Conservation (phyloP, 768 basidiomycete species). For the Lentinus brumalis region DNA sequence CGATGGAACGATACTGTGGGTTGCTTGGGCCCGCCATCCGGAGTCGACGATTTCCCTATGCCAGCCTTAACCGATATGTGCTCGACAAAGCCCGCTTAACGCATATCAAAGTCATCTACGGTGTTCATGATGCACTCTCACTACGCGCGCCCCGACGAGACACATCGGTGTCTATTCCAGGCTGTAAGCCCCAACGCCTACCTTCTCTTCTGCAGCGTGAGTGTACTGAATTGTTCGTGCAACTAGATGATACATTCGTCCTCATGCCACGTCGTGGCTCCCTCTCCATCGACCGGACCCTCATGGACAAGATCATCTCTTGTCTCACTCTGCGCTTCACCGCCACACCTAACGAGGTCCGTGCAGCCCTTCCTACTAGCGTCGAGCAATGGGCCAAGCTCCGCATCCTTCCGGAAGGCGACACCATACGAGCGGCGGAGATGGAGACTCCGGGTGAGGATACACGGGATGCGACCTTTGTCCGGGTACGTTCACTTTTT, state of each 20-base stretch:
- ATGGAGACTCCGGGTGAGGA: conserved; percentile 24
- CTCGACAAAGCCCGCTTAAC: conserved; percentile 7
- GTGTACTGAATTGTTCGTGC: too few species aligned
- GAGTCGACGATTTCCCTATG: conserved; percentile 23
- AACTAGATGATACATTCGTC: background rate
- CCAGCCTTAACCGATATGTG: conserved; percentile 20
- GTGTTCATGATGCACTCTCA: background rate
- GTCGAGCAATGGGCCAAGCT: conserved; percentile 33
- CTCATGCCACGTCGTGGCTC: background rate
- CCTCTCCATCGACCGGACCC: background rate
- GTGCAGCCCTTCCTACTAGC: background rate
- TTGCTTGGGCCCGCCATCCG: conserved; percentile 21
- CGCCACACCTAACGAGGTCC: too few species aligned
- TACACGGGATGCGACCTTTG: conserved; percentile 34
- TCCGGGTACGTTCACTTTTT: conserved; percentile 30
- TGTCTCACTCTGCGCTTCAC: background rate
- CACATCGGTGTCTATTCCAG: background rate
- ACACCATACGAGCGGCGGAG: conserved; percentile 29
- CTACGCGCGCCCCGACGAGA: background rate
- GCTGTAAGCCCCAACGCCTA: conserved; percentile 1
- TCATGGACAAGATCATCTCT: background rate
- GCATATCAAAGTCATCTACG: conserved; percentile 20
- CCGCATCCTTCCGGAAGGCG: conserved; percentile 29
- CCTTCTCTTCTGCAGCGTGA: too few species aligned
- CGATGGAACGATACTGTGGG: conserved; percentile 33